Conservation (phyloP, 2,329 filamentous ascomycete species). For the Pseudomassariella vexata region DNA sequence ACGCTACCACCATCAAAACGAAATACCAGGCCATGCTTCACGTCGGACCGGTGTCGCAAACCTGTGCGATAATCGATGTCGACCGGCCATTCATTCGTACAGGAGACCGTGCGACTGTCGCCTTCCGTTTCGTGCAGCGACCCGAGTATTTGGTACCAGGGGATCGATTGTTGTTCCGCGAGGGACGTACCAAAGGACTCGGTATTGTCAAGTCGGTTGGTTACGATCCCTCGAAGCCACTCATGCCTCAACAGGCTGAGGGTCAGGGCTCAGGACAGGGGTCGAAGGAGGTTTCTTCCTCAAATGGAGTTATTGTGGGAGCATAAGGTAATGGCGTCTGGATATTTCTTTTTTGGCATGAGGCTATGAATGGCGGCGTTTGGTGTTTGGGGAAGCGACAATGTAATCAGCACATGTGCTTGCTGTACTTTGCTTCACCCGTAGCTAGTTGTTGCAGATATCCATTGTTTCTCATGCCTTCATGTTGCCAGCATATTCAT, state of each 20-base stretch:
- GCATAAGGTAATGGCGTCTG: constrained; percentile 3
- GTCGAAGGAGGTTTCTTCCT: not conserved
- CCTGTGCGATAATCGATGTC: constrained; percentile 94
- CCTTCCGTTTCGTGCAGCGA: constrained; percentile 89
- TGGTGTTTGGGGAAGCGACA: too few species aligned
- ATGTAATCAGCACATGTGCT: too few species aligned
- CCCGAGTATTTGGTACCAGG: constrained; percentile 89
- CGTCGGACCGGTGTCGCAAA: constrained; percentile 90
- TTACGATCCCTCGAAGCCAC: constrained; percentile 63
- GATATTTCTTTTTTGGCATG: too few species aligned
- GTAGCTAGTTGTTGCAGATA: too few species aligned
- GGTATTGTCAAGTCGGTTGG: constrained; percentile 90
- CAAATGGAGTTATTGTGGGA: not conserved
- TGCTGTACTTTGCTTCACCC: too few species aligned
- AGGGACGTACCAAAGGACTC: constrained; percentile 89
- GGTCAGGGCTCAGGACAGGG: not conserved
- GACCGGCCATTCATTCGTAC: constrained; percentile 94
- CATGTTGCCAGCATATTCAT: too few species aligned
- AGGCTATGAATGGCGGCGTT: too few species aligned
- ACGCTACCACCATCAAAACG: constrained; percentile 93
- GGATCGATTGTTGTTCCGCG: constrained; percentile 85
- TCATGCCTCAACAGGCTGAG: constrained; percentile 20
- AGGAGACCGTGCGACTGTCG: constrained; percentile 87
- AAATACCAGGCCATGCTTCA: constrained; percentile 99
- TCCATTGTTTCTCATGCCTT: too few species aligned